A percentile compares a stretch with the other conserved stretches of the same genome.
phyloP scores from a whole-genome alignment of 2,329 filamentous ascomycete species.

The Diaporthe sp. region DNA sequence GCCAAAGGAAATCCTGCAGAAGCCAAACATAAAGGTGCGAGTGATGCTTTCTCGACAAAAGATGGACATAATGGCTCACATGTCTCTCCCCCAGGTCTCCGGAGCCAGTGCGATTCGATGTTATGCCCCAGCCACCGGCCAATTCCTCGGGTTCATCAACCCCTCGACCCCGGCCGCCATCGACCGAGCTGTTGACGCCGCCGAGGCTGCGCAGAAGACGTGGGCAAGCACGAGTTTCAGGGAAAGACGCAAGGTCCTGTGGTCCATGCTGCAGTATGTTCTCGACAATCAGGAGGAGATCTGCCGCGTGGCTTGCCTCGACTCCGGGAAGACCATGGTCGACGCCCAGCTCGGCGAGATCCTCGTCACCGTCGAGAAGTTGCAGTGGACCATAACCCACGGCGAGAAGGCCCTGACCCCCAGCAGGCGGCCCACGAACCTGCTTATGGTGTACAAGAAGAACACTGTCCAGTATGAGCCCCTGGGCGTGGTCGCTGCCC shows the following conservation, averaged over 20 bases:
- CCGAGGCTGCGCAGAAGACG: constrained; percentile 76
- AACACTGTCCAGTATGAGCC: constrained; percentile 94
- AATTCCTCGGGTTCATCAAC: constrained; percentile 81
- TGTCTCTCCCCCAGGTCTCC: constrained; percentile 55
- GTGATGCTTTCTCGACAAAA: neutral
- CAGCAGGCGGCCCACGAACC: constrained; percentile 82
- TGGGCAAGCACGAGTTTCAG: constrained; percentile 85
- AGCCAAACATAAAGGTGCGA: constrained; percentile 68
- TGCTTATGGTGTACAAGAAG: constrained; percentile 95
- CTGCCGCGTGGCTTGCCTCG: constrained; percentile 84
- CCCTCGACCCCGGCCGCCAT: constrained; percentile 82
- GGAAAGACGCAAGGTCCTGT: constrained; percentile 81
- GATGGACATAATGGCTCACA: neutral
- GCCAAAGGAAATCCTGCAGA: constrained; percentile 66
- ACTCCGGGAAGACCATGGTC: constrained; percentile 96
- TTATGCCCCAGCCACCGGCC: constrained; percentile 90
- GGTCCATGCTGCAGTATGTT: constrained; percentile 83
- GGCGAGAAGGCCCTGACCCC: constrained; percentile 83
- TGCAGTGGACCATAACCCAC: constrained; percentile 93
- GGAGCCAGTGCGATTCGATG: constrained; percentile 80
- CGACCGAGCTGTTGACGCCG: constrained; percentile 80
- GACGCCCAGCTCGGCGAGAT: constrained; percentile 96
- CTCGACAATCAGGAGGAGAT: constrained; percentile 91
- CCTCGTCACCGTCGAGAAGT: constrained; percentile 90
- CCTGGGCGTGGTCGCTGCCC: constrained; percentile 89